Evolutionary conservation across 106 monocot species (phyloP).

Genomic region (Dendrobium huoshanense): DNA sequence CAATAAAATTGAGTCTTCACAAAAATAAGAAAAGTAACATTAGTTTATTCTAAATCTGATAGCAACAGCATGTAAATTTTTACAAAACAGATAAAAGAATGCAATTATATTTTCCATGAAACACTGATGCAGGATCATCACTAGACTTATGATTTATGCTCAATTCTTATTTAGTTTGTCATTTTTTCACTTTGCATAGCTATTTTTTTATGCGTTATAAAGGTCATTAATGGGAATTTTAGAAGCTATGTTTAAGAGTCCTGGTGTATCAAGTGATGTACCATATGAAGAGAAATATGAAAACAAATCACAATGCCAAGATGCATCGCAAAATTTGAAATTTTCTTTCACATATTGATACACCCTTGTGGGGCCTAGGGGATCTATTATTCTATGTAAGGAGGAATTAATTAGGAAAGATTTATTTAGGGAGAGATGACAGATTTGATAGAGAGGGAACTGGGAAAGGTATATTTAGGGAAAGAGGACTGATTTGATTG

Average conservation of each 20-base stretch:
- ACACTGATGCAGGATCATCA: background rate
- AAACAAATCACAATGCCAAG: too few species aligned
- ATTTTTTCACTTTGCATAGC: background rate
- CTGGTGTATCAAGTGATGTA: background rate
- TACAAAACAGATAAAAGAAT: background rate
- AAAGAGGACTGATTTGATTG: too few species aligned
- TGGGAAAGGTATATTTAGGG: too few species aligned
- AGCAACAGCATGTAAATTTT: background rate
- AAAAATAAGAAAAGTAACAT: background rate
- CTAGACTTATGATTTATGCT: background rate
- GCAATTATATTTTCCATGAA: background rate
- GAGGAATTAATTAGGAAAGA: too few species aligned
- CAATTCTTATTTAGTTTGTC: too few species aligned
- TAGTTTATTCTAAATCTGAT: background rate
- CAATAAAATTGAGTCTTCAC: background rate
- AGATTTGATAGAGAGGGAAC: too few species aligned
- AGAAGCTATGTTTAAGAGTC: background rate
- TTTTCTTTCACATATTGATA: too few species aligned
- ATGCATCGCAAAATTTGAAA: too few species aligned
- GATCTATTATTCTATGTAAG: too few species aligned
- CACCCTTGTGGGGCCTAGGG: too few species aligned
- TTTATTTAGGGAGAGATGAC: too few species aligned
- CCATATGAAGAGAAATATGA: too few species aligned
- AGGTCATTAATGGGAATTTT: background rate
- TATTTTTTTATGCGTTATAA: background rate